Evolutionary conservation across 495 filamentous ascomycete genomes (phyloP).

Genomic region (Penicillium roqueforti): DNA sequence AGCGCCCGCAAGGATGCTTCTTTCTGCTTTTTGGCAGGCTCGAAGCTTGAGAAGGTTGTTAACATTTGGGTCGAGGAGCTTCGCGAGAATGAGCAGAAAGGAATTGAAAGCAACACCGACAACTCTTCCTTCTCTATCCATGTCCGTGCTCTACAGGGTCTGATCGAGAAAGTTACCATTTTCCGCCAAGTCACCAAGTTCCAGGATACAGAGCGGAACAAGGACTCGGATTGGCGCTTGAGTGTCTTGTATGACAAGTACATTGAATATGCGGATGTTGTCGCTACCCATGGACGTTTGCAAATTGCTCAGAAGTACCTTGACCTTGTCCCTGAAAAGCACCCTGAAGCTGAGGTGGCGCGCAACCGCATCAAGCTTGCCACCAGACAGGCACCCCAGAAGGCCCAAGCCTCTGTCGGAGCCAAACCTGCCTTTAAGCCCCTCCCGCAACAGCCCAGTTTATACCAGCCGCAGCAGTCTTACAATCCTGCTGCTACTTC

Average conservation of each 20-base stretch:
- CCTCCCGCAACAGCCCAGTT: conserved; percentile 37
- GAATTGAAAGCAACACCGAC: conserved; percentile 58
- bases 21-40: conserved; percentile 93
- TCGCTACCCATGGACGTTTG: conserved; percentile 84
- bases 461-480: conserved; percentile 38
- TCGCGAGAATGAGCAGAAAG: conserved; percentile 71
- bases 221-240: conserved; percentile 81
- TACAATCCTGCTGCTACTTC: conserved; percentile 32
- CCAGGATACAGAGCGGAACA: conserved; percentile 66
- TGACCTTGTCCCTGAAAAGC: conserved; percentile 77
- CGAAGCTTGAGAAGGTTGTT: conserved; percentile 95
- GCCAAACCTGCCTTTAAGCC: conserved; percentile 28
- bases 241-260: conserved; percentile 89
- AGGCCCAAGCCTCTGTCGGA: conserved; percentile 26
- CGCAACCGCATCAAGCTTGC: conserved; percentile 83
- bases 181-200: conserved; percentile 95
- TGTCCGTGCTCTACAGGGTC: conserved; percentile 78
- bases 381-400: conserved; percentile 59
- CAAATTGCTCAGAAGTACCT: conserved; percentile 87
- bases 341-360: conserved; percentile 84
- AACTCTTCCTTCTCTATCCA: conserved; percentile 89
- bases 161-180: conserved; percentile 97
- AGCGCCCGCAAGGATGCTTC: conserved; percentile 77
- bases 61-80: conserved; percentile 89
- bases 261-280: conserved; percentile 92